Conservation (phyloP, 257 asterid species). For the Jacaranda mimosifolia region DNA sequence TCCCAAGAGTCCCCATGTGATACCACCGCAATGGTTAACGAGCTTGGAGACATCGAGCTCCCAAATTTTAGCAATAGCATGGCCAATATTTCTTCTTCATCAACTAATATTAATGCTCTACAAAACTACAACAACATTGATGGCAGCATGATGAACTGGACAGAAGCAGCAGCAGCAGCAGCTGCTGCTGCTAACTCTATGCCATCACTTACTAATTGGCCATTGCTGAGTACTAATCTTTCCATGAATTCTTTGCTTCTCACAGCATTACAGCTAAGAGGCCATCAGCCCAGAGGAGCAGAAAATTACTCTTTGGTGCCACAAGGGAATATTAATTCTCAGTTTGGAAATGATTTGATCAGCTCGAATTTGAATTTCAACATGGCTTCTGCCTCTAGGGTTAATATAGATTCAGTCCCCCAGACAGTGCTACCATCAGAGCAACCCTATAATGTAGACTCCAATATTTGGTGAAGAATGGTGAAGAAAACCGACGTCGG, state of each 20-base stretch:
- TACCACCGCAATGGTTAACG: constrained; percentile 47
- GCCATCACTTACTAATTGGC: constrained; percentile 62
- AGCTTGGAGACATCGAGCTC: constrained; percentile 63
- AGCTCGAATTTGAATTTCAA: constrained; percentile 20
- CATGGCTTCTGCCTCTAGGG: constrained; percentile 55
- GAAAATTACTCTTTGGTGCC: constrained; percentile 45
- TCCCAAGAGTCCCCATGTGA: constrained; percentile 69
- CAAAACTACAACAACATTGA: constrained; percentile 40
- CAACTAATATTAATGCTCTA: constrained; percentile 36
- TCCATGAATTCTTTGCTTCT: constrained; percentile 70
- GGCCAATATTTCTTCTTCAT: constrained; percentile 12
- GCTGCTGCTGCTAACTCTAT: constrained; percentile 45
- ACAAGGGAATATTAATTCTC: constrained; percentile 30
- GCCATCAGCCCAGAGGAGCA: constrained; percentile 29
- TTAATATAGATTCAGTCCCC: constrained; percentile 40
- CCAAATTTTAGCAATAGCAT: constrained; percentile 48
- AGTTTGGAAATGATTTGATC: constrained; percentile 46
- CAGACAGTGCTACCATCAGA: constrained; percentile 49
- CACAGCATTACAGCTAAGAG: constrained; percentile 76
- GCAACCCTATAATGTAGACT: constrained; percentile 66
- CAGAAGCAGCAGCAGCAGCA: constrained; percentile 30
- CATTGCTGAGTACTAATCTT: constrained; percentile 48
- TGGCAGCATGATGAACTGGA: constrained; percentile 47
- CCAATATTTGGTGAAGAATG: constrained; percentile 61
- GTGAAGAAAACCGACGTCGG: too few relatives aligned